These are phyloP conservation scores for Aspergillus intermedius DNA, from an alignment of 2,329 filamentous ascomycete species.

Conservation along the genomic window DNA sequence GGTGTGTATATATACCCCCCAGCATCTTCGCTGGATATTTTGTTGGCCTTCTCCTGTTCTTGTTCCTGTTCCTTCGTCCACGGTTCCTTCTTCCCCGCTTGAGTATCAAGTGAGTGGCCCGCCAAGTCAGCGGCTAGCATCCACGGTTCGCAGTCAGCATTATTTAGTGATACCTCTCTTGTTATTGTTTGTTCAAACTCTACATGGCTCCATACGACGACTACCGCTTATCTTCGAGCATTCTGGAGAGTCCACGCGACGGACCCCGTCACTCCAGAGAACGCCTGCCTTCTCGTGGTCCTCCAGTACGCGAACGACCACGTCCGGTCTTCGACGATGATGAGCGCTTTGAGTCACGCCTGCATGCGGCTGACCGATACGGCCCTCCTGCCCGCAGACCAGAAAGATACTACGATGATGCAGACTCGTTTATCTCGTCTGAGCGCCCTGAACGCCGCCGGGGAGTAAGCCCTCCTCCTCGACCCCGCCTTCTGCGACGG, in stretches of 20 bases:
- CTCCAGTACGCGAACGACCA: slow-evolving; percentile 30
- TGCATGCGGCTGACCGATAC: slow-evolving; percentile 37
- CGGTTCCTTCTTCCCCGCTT: slow-evolving; percentile 13
- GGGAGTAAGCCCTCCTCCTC: slow-evolving; percentile 48
- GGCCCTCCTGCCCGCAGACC: slow-evolving; percentile 36
- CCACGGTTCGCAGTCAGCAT: slow-evolving; percentile 24
- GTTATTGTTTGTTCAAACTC: not conserved
- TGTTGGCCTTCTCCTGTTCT: not conserved
- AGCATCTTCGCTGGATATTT: not conserved
- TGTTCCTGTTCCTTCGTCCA: slow-evolving; percentile 5
- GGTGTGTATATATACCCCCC: not conserved
- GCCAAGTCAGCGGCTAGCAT: slow-evolving; percentile 30
- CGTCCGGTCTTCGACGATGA: slow-evolving; percentile 27
- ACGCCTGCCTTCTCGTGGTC: slow-evolving; percentile 30
- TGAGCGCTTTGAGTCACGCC: slow-evolving; percentile 35
- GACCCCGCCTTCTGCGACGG: slow-evolving; percentile 66
- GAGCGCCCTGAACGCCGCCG: slow-evolving; percentile 45
- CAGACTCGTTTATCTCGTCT: slow-evolving; percentile 28
- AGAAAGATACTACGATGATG: slow-evolving; percentile 36
- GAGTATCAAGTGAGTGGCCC: slow-evolving; percentile 18
- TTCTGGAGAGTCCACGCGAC: slow-evolving; percentile 28
- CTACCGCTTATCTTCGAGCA: slow-evolving; percentile 28
- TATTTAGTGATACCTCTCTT: not conserved
- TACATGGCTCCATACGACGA: slow-evolving; percentile 35
- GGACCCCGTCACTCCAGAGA: slow-evolving; percentile 39